These are phyloP conservation scores for Neospermospora avenae DNA, from an alignment of 2,329 filamentous ascomycete genomes.

Conservation along the genomic window DNA sequence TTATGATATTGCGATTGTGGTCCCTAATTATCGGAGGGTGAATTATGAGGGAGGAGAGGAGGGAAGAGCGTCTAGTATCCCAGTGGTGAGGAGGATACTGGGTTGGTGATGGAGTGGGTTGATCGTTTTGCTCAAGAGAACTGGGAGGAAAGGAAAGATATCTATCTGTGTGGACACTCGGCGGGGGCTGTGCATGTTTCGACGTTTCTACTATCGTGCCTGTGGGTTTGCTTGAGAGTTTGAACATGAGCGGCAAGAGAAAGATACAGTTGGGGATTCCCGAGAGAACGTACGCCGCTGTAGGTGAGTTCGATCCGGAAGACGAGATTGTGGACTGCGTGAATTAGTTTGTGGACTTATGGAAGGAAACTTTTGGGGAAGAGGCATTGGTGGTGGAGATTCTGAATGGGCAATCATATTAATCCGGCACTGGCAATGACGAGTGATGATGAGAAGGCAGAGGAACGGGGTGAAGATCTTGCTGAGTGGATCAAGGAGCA, in stretches of 20 bases:
- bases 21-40: conserved; percentile 32
- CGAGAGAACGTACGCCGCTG: conserved; percentile 15
- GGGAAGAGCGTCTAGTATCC: conserved; percentile 30
- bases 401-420: conserved; percentile 33
- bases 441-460: conserved; percentile 29
- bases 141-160: conserved; percentile 18
- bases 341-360: conserved; percentile 29
- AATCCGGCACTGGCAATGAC: conserved; percentile 28
- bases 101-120: conserved; percentile 24
- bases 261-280: conserved; percentile 25
- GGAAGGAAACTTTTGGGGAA: conserved; percentile 27
- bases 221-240: conserved; percentile 23
- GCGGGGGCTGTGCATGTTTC: conserved; percentile 33
- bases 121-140: conserved; percentile 8
- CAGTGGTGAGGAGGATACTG: conserved; percentile 32
- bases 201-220: conserved; percentile 31
- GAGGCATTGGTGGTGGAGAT: conserved; percentile 20
- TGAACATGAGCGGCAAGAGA: conserved; percentile 19
- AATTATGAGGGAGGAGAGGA: conserved; percentile 26
- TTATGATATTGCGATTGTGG: conserved; percentile 26
- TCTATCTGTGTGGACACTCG: conserved; percentile 33
- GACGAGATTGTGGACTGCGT: conserved; percentile 17
- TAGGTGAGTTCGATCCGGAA: conserved; percentile 30
- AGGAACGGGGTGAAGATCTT: conserved; percentile 32
- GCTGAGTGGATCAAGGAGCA: conserved; percentile 31